Evolutionary conservation across 2,329 filamentous ascomycete genomes (phyloP).

Genomic region (Podosphaera leucotricha): DNA sequence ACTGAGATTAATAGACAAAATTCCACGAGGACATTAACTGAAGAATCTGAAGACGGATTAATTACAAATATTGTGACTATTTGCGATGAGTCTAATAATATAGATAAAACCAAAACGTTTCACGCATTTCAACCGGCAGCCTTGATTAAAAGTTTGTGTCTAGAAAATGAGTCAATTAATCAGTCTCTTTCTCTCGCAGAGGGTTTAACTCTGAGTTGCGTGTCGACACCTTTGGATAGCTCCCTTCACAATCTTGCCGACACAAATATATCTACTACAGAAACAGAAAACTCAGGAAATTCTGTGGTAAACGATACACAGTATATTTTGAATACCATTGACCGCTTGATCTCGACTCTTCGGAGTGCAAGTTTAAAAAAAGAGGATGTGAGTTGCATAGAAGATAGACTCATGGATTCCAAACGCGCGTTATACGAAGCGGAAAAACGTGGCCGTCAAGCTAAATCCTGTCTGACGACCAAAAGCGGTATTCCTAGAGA

Average conservation of each 20-base stretch:
- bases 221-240: background rate
- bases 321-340: background rate
- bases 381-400: constrained; percentile 44
- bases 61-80: background rate
- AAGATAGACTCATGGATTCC: constrained; percentile 60
- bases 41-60: background rate
- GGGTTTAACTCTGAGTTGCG: background rate
- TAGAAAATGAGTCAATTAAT: background rate
- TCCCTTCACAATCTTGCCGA: background rate
- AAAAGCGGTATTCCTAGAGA: too few relatives aligned
- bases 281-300: background rate
- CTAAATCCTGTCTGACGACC: background rate
- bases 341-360: constrained; percentile 32
- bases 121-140: background rate
- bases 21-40: background rate
- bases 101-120: background rate
- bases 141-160: background rate
- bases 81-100: background rate
- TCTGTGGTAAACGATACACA: background rate
- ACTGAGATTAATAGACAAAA: background rate
- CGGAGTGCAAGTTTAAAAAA: constrained; percentile 34
- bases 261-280: background rate
- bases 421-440: constrained; percentile 43
- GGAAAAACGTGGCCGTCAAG: constrained; percentile 28
- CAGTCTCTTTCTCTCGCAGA: background rate